phyloP scores from a whole-genome alignment of 371 early-diverging fungal genomes.

The Parasitella parasitica region DNA sequence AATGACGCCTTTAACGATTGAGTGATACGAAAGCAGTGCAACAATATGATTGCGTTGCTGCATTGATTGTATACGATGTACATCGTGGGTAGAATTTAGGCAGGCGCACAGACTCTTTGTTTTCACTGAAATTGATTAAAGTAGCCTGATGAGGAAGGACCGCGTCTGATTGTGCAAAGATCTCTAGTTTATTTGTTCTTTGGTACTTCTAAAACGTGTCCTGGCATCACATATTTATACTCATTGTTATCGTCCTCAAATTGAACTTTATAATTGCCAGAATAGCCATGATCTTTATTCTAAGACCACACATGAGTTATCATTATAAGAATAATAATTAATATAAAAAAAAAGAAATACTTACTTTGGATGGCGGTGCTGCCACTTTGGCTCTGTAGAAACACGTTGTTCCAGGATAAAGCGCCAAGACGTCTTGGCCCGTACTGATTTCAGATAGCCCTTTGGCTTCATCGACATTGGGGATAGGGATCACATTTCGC shows the following conservation, averaged over 20 bases:
- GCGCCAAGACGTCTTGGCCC: conserved; percentile 73
- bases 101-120: too few species aligned
- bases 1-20: too few species aligned
- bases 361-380: conserved; percentile 69
- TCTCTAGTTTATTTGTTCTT: conserved; percentile 46
- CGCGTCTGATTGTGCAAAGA: too few species aligned
- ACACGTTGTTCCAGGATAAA: conserved; percentile 85
- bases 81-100: too few species aligned
- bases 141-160: too few species aligned
- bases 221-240: conserved; percentile 46
- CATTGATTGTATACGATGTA: too few species aligned
- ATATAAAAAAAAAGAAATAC: neutral
- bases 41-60: too few species aligned
- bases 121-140: neutral
- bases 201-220: conserved; percentile 61
- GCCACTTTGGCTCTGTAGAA: conserved; percentile 82
- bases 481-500: conserved; percentile 65
- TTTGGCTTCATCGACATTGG: conserved; percentile 45
- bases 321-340: neutral
- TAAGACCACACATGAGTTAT: too few species aligned
- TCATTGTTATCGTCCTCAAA: conserved; percentile 72
- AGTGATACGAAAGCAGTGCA: too few species aligned
- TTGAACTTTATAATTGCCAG: conserved; percentile 53
- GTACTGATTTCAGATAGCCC: conserved; percentile 55
- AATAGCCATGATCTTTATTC: conserved; percentile 37